These are phyloP conservation scores for Ganoderma lingzhi DNA, from an alignment of 1,284 basidiomycete species.

Conservation along the genomic window DNA sequence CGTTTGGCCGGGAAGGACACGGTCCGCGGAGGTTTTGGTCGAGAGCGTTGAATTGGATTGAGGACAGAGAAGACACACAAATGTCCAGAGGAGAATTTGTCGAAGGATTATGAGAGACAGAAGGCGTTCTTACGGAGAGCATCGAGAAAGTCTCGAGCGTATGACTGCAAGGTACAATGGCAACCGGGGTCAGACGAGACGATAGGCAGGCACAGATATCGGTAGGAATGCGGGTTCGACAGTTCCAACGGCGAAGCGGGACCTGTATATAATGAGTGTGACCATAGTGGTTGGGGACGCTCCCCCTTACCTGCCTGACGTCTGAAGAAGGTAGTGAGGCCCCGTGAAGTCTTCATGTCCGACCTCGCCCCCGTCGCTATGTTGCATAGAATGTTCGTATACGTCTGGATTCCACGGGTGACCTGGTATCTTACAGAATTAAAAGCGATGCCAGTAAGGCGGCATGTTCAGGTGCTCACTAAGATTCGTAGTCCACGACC, in stretches of 20 bases:
- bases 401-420: neutral
- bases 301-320: conserved; percentile 1
- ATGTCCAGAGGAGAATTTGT: neutral
- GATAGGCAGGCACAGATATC: neutral
- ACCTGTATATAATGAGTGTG: neutral
- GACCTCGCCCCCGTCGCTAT: neutral
- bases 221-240: neutral
- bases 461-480: neutral
- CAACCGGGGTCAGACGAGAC: neutral
- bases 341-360: neutral
- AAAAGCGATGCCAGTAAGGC: neutral
- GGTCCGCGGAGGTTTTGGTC: neutral
- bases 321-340: neutral
- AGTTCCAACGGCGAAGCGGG: neutral
- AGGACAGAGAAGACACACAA: neutral
- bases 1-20: neutral
- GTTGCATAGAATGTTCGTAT: neutral
- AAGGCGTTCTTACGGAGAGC: neutral
- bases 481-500: too few species aligned
- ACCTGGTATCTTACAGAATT: neutral
- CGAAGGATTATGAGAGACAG: neutral
- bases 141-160: neutral
- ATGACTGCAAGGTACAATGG: neutral
- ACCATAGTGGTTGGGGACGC: neutral
- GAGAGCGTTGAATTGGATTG: neutral